These are phyloP conservation scores for Acanthamoeba culbertsoni DNA, from an alignment of 208 protist genomes.

Conservation along the genomic window DNA sequence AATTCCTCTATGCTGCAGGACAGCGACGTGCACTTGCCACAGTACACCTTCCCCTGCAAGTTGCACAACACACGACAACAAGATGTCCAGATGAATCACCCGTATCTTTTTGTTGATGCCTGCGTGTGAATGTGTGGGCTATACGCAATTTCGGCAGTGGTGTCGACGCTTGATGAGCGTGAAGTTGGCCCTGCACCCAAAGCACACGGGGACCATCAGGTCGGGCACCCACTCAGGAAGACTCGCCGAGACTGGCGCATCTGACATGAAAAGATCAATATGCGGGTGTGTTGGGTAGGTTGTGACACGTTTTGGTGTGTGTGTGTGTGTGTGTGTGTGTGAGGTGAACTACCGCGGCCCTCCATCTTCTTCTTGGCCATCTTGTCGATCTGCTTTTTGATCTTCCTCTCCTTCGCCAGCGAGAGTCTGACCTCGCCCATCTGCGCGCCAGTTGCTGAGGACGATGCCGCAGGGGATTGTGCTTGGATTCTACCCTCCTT, in stretches of 20 bases:
- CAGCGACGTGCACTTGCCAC: background rate
- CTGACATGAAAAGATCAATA: too few relatives aligned
- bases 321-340: background rate
- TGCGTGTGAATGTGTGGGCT: background rate
- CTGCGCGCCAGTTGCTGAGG: background rate
- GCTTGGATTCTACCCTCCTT: too few relatives aligned
- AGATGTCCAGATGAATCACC: background rate
- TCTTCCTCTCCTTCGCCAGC: background rate
- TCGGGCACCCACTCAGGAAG: background rate
- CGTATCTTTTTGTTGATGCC: background rate
- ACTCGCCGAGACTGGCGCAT: background rate
- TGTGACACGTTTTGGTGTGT: background rate
- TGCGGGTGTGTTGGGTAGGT: too few relatives aligned
- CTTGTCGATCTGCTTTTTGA: background rate
- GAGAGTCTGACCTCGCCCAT: background rate
- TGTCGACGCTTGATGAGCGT: constrained; percentile 28
- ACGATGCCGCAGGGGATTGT: background rate
- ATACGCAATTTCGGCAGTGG: constrained; percentile 19
- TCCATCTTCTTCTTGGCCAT: constrained; percentile 17
- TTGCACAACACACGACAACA: background rate
- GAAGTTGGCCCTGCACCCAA: background rate
- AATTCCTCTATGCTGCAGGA: constrained; percentile 17
- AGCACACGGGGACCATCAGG: background rate
- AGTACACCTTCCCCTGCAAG: background rate
- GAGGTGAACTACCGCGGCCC: background rate